Base-by-base conservation (phyloP, 306 rosid species). In the Mucuna pruriens region DNA sequence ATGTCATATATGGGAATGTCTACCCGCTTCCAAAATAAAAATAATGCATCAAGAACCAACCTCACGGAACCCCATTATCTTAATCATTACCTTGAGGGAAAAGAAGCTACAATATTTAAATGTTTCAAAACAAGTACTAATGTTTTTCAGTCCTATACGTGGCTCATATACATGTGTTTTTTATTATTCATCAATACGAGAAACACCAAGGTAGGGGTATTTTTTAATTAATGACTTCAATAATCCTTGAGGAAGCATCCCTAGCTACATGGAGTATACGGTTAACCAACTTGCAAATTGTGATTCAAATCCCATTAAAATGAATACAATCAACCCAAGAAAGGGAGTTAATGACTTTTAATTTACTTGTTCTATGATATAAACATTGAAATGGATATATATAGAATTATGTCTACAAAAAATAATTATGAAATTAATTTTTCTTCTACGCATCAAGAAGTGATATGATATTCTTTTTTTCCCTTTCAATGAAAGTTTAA, bases 1-100 rank as follows among this genome's bases (percentile, higher is more conserved):
- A 40, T 67, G 71, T 65, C 71, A 19, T 23, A 19, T 42, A 23
- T 42, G 38, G 74, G 54, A 40, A 22, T 68, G 36, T 67, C 73
- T 64, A 44, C 73, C 38, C 20, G 22, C 0, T 54, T 19, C 20
- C 26, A 54, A 19, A 54, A 54, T n/a, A 51, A 39, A 38, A 66
- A 3, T 38, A 44, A 20, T 19, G 9, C 4, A 19, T n/a, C 9
- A 62, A 62, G 40, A 29, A 31, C 22, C 68, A 62, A 62, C 6
- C 68, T 62, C 42, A 62, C 42, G 42, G 31, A 25, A 60, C 66
- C 66, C 19, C 6, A 11, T 11, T 26, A 60, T 26, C 12, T 12
- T 38, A 65, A 10, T 40, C 52, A 39, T 65, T 17, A 65, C 71
- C 70, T 26, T 4, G 66, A 60, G 66, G 38, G 39, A 13, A 60